Evolutionary conservation across 495 filamentous ascomycete genomes (phyloP), one percentile per base, ranked within the genome.

Genomic region (Eremomyces bilateralis): DNA sequence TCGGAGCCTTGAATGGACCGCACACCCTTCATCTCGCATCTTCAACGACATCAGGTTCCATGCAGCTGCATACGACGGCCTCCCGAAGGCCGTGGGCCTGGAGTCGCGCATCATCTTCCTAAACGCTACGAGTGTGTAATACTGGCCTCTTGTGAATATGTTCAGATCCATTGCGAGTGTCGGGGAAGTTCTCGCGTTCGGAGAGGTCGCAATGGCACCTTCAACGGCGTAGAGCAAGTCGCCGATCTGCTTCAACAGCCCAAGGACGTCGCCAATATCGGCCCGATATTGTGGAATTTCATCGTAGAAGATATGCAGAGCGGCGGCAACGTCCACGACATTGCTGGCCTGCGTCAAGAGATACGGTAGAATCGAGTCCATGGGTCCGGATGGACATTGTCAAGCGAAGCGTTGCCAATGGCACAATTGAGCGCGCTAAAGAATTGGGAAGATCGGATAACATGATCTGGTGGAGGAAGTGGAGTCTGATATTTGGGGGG

Each of bases 201-300:
- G 30, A 18, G 30, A 56, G 42, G 17, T 56, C 42, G 18, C 49
- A 50, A 3, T n/a, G n/a, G n/a, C n/a, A n/a, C n/a, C n/a, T n/a
- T 63, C 54, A 22, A 75, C 40, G n/a, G 43, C 47, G 3, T 56
- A 59, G 10, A 75, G 50, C 6, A 53, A 54, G 8, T 59, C 49
- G 38, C 62, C 63, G 43, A 70, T 62, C 33, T 54, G 54, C 49
- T 64, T 70, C 16, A 71, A 60, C 37, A 66, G 56, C 21, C 60
- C 54, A 21, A 75, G 65, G 10, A 64, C 48, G 8, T 49, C 50
- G 15, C 66, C 67, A 34, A 75, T 65, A 31, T 68, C 65, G 4
- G 62, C 57, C n/a, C 57, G 42, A 42, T 59, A 48, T 33, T 67
- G 56, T 20, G 65, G 63, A 29, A 73, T 53, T 40, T 58, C 56